Base-by-base conservation (phyloP, 768 basidiomycete species). In the Cystobasidium ongulense region DNA sequence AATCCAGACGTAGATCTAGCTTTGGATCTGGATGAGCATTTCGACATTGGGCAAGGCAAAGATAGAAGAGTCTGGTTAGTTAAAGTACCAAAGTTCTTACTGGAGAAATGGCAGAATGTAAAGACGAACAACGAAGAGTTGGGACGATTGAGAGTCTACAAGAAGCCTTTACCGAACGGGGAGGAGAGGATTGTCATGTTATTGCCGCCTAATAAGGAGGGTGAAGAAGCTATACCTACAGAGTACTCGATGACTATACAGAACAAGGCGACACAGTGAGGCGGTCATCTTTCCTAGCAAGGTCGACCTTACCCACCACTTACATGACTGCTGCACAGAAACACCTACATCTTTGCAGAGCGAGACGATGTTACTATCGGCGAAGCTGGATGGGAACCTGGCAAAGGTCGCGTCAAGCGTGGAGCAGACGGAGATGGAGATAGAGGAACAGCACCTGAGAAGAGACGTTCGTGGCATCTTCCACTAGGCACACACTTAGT, bases 201-300 rank as follows among this genome's bases (percentile, higher is more conserved):
- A 5, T n/a, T 72, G 35, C 52, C 74, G 3, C 25, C 38, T 62
- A 66, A 63, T 38, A 23, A 54, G 46, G 23, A 70, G 23, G 31
- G 33, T 13, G 80, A 79, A 43, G 74, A 78, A 25, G 77, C 76
- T n/a, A 77, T 83, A 25, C 82, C 82, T 3, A 89, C 89, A 78
- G 86, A 87, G 80, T 97, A 92, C 82, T 90, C 92, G 77, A 84
- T 97, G 38, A 88, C 91, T 52, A 91, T 95, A 86, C 87, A 92
- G 52, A 89, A 91, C 75, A 88, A 91, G 75, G 81, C 86, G 25
- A 75, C 75, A 15, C 52, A 71, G 68, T 64, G 63, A 27, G 63
- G 11, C 25, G 2, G 15, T 41, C 5, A 5, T 25, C 17, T 15
- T 64, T 27, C 43, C n/a, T 31, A 27, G 25, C 27, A 59, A 13